These are phyloP conservation scores for Pseudogymnoascus sp. DNA, from an alignment of 2,329 filamentous ascomycete species.

Conservation along the genomic window DNA sequence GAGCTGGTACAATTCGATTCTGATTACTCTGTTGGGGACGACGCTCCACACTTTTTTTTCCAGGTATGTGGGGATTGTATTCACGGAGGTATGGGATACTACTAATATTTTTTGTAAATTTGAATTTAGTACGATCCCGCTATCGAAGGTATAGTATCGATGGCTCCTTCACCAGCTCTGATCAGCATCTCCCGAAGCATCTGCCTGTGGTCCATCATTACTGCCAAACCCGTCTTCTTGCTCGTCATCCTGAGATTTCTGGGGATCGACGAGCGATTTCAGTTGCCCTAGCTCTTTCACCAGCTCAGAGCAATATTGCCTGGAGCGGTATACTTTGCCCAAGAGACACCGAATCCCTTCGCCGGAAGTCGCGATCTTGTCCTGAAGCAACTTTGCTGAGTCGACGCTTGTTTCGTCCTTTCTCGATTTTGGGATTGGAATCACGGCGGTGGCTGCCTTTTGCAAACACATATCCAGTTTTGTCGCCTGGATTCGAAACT, in stretches of 20 bases:
- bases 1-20: conserved; percentile 32
- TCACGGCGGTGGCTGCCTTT: neutral
- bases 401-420: conserved; percentile 13
- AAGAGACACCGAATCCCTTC: conserved; percentile 18
- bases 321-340: conserved; percentile 11
- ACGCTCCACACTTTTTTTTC: conserved; percentile 24
- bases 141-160: neutral
- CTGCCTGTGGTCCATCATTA: neutral
- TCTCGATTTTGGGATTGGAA: neutral
- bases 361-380: conserved; percentile 15
- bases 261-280: conserved; percentile 18
- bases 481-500: neutral
- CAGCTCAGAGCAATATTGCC: conserved; percentile 19
- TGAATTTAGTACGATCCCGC: neutral
- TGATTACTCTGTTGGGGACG: conserved; percentile 30
- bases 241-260: neutral
- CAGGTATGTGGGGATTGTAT: conserved; percentile 20
- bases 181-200: neutral
- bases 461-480: neutral
- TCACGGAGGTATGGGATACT: conserved; percentile 24
- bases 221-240: neutral
- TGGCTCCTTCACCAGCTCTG: too few relatives aligned
- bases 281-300: conserved; percentile 18
- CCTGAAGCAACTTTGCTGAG: conserved; percentile 15
- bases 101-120: conserved; percentile 21